Evolutionary conservation across 2,329 filamentous ascomycete species (phyloP), one percentile per base, ranked within the genome.

Genomic region (Paraphaeosphaeria sporulosa): DNA sequence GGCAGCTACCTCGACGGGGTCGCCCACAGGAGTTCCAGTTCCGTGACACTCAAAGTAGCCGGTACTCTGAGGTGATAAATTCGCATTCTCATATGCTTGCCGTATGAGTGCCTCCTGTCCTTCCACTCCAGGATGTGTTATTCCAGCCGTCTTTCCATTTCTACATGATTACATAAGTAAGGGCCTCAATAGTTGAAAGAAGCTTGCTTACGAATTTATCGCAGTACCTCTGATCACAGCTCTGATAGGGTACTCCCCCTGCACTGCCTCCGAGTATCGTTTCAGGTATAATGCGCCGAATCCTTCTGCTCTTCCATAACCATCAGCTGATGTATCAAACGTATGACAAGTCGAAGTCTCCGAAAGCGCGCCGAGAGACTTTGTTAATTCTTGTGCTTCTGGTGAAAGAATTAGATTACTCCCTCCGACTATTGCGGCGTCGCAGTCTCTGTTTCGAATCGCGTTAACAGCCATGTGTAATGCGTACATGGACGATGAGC

Each of bases 121-220:
- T 0, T 36, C 36, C 0, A 19, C 23, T 44, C 67, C 70, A 0
- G 71, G 71, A 32, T 63, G 46, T 6, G 67, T 7, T 5, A 57
- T 87, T 80, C 83, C 84, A 13, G 63, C 68, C 1, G 86, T 87
- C n/a, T 80, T 71, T 17, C 86, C 87, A 67, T 89, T 85, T 44
- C n/a, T n/a, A n/a, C n/a, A n/a, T n/a, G n/a, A n/a, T n/a, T n/a
- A n/a, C n/a, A n/a, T n/a, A n/a, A n/a, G n/a, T n/a, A n/a, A n/a
- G n/a, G n/a, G n/a, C n/a, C n/a, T n/a, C n/a, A n/a, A n/a, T n/a
- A n/a, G n/a, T n/a, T n/a, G n/a, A n/a, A n/a, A n/a, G n/a, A n/a
- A n/a, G n/a, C n/a, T n/a, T n/a, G n/a, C n/a, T n/a, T n/a, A n/a
- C n/a, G 72, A 69, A 56, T 81, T 82, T 3, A 69, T 59, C 2